phyloP scores from a whole-genome alignment of 225 moss, liverwort and hornwort genomes.

The Ulota crispa region DNA sequence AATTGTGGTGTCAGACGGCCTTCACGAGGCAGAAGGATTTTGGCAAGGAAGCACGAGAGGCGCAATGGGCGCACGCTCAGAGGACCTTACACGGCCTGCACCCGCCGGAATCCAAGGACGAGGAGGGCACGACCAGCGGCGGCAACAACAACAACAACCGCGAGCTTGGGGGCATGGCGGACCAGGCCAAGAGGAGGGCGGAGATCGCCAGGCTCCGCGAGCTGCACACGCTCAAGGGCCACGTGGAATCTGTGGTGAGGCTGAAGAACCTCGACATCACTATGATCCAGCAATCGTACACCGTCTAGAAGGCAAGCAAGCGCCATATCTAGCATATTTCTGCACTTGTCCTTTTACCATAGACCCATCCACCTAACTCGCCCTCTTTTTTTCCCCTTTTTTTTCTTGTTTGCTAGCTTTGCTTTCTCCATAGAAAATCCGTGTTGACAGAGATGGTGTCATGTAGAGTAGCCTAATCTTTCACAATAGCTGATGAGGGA shows the following conservation, averaged over 20 bases:
- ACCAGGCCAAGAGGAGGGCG: constrained; percentile 41
- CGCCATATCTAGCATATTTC: not conserved
- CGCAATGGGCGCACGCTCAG: constrained; percentile 78
- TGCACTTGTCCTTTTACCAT: not conserved
- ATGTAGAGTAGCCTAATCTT: constrained; percentile 30
- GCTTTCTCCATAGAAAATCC: constrained; percentile 8
- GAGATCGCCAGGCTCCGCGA: constrained; percentile 63
- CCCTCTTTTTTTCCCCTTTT: not conserved
- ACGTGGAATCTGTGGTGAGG: constrained; percentile 75
- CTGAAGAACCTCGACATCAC: constrained; percentile 73
- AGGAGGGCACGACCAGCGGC: constrained; percentile 7
- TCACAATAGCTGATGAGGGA: not conserved
- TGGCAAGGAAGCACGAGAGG: constrained; percentile 76
- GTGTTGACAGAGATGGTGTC: constrained; percentile 27
- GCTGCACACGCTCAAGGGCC: constrained; percentile 72
- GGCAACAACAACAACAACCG: constrained; percentile 4
- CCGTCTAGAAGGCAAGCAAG: constrained; percentile 30
- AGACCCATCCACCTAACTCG: not conserved
- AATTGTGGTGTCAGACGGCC: constrained; percentile 54
- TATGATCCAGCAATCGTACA: constrained; percentile 76
- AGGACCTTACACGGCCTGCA: constrained; percentile 76
- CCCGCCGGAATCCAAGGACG: constrained; percentile 34
- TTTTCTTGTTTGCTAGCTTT: not conserved
- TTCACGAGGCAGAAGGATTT: constrained; percentile 76
- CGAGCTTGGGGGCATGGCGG: constrained; percentile 40